Evolutionary conservation across 2,329 filamentous ascomycete genomes (phyloP).

Genomic region (Hymenoscyphus infarciens): DNA sequence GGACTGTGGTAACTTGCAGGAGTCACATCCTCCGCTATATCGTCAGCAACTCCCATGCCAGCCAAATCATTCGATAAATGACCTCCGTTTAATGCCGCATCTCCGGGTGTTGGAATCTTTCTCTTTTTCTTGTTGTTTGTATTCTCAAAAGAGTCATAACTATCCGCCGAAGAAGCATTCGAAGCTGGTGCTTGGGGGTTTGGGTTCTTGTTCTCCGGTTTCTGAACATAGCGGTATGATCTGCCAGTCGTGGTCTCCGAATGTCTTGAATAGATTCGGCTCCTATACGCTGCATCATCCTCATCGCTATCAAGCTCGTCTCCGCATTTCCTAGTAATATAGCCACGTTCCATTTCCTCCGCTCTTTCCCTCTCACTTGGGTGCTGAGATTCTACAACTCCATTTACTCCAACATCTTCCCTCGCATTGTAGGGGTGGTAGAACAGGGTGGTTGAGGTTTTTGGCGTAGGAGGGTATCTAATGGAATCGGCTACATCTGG

Average conservation of each 20-base stretch:
- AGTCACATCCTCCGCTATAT: slow-evolving; percentile 42
- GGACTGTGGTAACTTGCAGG: slow-evolving; percentile 54
- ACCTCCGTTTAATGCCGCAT: slow-evolving; percentile 46
- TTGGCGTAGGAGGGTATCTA: slow-evolving; percentile 73
- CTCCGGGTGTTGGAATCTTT: slow-evolving; percentile 89
- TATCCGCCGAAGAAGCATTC: slow-evolving; percentile 70
- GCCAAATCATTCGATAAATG: slow-evolving; percentile 60
- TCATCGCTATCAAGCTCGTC: slow-evolving; percentile 59
- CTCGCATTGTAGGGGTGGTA: slow-evolving; percentile 54
- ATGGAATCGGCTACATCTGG: slow-evolving; percentile 81
- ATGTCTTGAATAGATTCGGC: slow-evolving; percentile 42
- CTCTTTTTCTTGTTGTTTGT: slow-evolving; percentile 99
- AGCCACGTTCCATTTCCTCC: slow-evolving; percentile 34
- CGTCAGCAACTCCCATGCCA: slow-evolving; percentile 56
- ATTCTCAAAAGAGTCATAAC: slow-evolving; percentile 97
- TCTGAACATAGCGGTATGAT: slow-evolving; percentile 42
- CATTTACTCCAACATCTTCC: slow-evolving; percentile 35
- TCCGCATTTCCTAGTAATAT: slow-evolving; percentile 48
- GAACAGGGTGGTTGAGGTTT: slow-evolving; percentile 70
- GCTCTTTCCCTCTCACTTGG: slow-evolving; percentile 31
- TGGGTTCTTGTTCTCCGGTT: slow-evolving; percentile 44
- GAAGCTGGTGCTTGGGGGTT: slow-evolving; percentile 60
- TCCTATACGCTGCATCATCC: slow-evolving; percentile 41
- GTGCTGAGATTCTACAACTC: slow-evolving; percentile 32
- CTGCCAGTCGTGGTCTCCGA: slow-evolving; percentile 46